These are phyloP conservation scores for Apophysomyces variabilis DNA, from an alignment of 371 early-diverging fungal species.

Conservation along the genomic window DNA sequence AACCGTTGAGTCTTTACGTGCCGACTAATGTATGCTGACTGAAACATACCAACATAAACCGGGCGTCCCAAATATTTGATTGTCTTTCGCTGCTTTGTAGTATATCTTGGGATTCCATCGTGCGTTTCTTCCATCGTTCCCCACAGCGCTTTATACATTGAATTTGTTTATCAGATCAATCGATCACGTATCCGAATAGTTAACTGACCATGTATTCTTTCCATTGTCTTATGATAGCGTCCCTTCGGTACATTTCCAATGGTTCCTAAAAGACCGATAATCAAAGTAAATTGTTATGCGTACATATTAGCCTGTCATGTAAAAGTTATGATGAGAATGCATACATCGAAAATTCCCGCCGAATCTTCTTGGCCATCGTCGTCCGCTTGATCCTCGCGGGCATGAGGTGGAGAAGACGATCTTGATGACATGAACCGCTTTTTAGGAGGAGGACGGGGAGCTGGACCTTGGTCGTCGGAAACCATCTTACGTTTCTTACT, in stretches of 20 bases:
- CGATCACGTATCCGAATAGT: background rate
- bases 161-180: too few relatives aligned
- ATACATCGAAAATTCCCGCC: conserved; percentile 21
- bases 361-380: conserved; percentile 24
- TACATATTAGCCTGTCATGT: background rate
- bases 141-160: conserved; percentile 14
- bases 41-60: conserved; percentile 21
- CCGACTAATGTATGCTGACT: background rate
- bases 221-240: conserved; percentile 32
- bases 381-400: conserved; percentile 15
- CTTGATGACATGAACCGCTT: conserved; percentile 24
- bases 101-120: conserved; percentile 9
- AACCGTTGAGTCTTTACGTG: background rate
- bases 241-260: conserved; percentile 23
- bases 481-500: conserved; percentile 14
- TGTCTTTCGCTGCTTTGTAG: conserved; percentile 14
- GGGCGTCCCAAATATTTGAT: conserved; percentile 18
- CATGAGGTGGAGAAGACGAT: conserved; percentile 24
- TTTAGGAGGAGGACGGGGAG: conserved; percentile 27
- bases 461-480: conserved; percentile 19
- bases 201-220: conserved; percentile 31
- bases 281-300: background rate
- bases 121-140: conserved; percentile 18
- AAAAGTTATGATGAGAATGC: background rate
- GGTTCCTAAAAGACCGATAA: conserved; percentile 19